Conservation (phyloP, 2,329 filamentous ascomycete species). For the Botrytis tulipae region DNA sequence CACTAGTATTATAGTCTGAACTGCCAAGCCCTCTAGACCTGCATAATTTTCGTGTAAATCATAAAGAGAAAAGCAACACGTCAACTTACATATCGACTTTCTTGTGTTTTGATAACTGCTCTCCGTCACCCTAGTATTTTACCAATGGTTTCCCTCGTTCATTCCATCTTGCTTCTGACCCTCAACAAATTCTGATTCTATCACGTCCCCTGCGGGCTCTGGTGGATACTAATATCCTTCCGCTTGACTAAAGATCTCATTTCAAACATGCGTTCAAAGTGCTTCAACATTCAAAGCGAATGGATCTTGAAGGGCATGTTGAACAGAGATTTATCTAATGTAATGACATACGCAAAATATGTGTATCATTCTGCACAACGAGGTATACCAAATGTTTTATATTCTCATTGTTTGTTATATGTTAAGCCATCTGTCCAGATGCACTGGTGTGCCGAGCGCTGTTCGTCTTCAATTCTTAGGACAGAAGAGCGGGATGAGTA, state of each 20-base stretch:
- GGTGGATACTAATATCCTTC: neutral
- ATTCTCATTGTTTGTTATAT: neutral
- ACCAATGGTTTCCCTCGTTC: neutral
- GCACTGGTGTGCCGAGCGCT: neutral
- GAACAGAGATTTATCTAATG: neutral
- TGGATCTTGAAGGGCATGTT: rapidly evolving
- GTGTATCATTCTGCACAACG: neutral
- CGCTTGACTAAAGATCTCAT: neutral
- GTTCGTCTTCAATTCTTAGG: neutral
- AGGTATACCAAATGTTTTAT: neutral
- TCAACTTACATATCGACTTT: neutral
- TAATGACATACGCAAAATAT: neutral
- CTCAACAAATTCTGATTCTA: neutral
- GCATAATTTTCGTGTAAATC: neutral
- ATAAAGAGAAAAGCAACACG: neutral
- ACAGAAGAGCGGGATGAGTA: neutral
- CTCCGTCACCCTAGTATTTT: neutral
- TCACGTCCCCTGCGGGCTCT: neutral
- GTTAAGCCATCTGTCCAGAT: neutral
- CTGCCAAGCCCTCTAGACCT: neutral
- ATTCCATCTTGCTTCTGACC: neutral
- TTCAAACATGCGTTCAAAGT: neutral
- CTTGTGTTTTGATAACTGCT: neutral
- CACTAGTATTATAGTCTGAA: neutral
- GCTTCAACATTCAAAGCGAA: neutral